These are phyloP conservation scores for Theileria orientalis DNA, from an alignment of 169 alveolate genomes.

Conservation along the genomic window DNA sequence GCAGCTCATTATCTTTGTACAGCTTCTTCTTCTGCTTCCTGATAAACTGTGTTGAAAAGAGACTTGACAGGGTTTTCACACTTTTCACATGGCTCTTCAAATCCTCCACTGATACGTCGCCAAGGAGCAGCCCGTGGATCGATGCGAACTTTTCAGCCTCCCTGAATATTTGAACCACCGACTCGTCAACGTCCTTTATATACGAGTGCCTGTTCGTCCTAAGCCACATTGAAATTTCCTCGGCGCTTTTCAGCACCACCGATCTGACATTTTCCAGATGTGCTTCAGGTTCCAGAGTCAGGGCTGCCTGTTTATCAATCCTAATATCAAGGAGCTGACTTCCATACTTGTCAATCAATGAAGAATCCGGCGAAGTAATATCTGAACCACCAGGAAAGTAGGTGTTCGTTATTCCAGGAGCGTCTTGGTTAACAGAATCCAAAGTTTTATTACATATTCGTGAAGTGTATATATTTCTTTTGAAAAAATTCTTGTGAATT, in stretches of 20 bases:
- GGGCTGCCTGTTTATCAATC: not conserved
- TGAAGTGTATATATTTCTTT: not conserved
- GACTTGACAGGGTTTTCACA: slow-evolving; percentile 31
- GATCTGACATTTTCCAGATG: slow-evolving; percentile 24
- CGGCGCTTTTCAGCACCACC: slow-evolving; percentile 8
- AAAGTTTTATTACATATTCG: not conserved
- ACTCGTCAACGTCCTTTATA: slow-evolving; percentile 27
- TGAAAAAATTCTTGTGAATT: not conserved
- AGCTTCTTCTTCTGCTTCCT: slow-evolving; percentile 60
- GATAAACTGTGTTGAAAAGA: slow-evolving; percentile 66
- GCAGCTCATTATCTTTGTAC: slow-evolving; percentile 68
- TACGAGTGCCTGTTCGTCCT: slow-evolving; percentile 41
- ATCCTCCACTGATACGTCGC: slow-evolving; percentile 41
- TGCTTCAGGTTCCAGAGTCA: slow-evolving; percentile 16
- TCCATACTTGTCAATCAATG: not conserved
- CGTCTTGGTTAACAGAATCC: not conserved
- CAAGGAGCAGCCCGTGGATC: slow-evolving; percentile 49
- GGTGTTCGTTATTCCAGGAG: not conserved
- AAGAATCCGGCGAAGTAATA: not conserved
- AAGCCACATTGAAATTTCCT: slow-evolving; percentile 46
- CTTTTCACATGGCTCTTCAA: slow-evolving; percentile 27
- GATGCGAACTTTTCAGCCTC: slow-evolving; percentile 55
- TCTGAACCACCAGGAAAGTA: not conserved
- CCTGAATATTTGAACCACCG: slow-evolving; percentile 27
- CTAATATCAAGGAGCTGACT: not conserved